Evolutionary conservation across 1,139 yeast genomes (phyloP).

Genomic region (Geotrichum citri-aurantii): DNA sequence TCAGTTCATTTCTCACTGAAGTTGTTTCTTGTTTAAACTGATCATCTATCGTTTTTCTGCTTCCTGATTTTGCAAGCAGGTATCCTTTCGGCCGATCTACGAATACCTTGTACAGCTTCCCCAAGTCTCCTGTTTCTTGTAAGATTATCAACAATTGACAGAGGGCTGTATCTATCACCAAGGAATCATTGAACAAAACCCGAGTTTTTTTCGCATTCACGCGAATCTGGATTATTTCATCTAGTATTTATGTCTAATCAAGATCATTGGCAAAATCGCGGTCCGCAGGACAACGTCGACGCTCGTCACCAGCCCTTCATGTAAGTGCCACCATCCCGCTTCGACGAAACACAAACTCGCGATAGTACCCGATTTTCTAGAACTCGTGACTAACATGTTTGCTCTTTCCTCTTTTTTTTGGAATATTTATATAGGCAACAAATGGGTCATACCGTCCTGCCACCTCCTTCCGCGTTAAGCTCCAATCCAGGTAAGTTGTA

Average conservation of each 20-base stretch:
- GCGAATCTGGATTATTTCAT: not conserved
- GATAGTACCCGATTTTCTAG: not conserved
- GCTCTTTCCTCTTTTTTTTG: not conserved
- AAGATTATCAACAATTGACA: not conserved
- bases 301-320: conserved; percentile 20
- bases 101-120: not conserved
- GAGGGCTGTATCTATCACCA: not conserved
- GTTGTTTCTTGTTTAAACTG: not conserved
- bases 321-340: conserved; percentile 19
- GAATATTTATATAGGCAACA: conserved; percentile 23
- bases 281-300: conserved; percentile 10
- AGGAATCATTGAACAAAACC: not conserved
- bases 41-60: not conserved
- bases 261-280: conserved; percentile 17
- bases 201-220: not conserved
- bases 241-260: conserved; percentile 12
- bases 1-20: not conserved
- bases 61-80: not conserved
- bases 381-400: not conserved
- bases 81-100: not conserved
- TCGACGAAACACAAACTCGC: not conserved
- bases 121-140: not conserved
- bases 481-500: conserved; percentile 22
- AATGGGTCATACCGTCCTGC: conserved; percentile 31
- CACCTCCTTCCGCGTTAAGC: conserved; percentile 29